Base-by-base conservation (phyloP, 495 filamentous ascomycete genomes). In the Venustampulla echinocandica region DNA sequence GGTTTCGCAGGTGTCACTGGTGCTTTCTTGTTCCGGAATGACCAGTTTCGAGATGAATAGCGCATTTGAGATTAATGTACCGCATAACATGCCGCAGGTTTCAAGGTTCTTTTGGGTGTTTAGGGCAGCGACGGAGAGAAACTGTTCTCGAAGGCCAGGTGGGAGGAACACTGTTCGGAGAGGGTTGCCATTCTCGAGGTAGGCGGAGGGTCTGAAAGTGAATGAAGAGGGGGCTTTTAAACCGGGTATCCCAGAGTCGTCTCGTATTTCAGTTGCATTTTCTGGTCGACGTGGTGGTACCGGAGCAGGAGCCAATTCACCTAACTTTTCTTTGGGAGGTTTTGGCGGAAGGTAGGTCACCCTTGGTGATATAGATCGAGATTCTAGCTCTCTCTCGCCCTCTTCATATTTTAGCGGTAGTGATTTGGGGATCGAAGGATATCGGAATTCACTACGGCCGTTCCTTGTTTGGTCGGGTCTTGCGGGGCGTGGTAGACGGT, bases 51-150 rank as follows among this genome's bases (percentile, higher is more conserved):
- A 83, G 43, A 98, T 81, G 66, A 98, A 96, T 1, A 97, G 69
- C 0, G 92, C 92, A 64, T 96, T 96, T 38, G 87, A 87, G 56
- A 95, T 82, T 4, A 89, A 67, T 0, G 85, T 93, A 4, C 90
- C 92, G 60, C 87, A 94, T 14, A 98, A 76, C 42, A 98, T 84
- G 18, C 90, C 92, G 63, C 90, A 96, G 45, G 90, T 96, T 65
- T 98, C 92, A 13, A 96, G 72, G 42, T 92, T 94, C 5, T 66
- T 70, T 19, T 64, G 66, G 0, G 93, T 96, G 60, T 96, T 96
- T 13, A 77, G 61, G 0, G 71, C 63, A 3, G 89, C 92, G 14
- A 85, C 58, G 2, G 68, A 56, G 10, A 97, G 69, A 62, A 98
- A 98, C 11, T 64, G 62, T 1, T 63, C 53, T 9, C 92, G 87